Evolutionary conservation across 805 yeast genomes (phyloP).

Genomic region (Ogataea parapolymorpha): DNA sequence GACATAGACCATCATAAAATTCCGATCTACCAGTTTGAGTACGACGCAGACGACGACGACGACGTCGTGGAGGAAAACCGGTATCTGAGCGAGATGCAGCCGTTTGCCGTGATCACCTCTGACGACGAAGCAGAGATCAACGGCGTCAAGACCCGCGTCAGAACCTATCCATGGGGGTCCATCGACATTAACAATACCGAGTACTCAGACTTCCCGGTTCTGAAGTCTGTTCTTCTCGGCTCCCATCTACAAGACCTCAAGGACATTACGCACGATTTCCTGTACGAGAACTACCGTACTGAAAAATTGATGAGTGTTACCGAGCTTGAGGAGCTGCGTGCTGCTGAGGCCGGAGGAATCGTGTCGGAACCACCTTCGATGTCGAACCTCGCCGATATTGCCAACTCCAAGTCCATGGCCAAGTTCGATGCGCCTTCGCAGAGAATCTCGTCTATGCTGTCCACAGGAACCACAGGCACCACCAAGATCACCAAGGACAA

Average conservation of each 20-base stretch:
- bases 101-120: conserved; percentile 69
- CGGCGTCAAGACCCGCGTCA: conserved; percentile 52
- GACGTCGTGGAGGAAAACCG: conserved; percentile 70
- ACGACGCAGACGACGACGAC: conserved; percentile 65
- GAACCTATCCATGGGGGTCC: conserved; percentile 77
- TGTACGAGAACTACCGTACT: conserved; percentile 64
- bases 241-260: conserved; percentile 62
- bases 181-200: conserved; percentile 53
- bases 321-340: conserved; percentile 35
- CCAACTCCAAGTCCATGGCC: conserved; percentile 34
- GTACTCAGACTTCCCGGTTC: conserved; percentile 50
- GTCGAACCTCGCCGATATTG: conserved; percentile 58
- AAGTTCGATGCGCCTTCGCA: conserved; percentile 18
- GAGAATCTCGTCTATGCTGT: conserved; percentile 11
- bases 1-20: conserved; percentile 69
- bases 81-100: conserved; percentile 60
- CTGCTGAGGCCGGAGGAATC: conserved; percentile 15
- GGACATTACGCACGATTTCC: conserved; percentile 62
- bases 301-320: conserved; percentile 56
- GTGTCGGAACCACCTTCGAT: conserved; percentile 50
- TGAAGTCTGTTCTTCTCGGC: conserved; percentile 54
- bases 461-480: conserved; percentile 10
- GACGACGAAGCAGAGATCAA: conserved; percentile 52
- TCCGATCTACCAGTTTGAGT: conserved; percentile 70
- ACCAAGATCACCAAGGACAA: conserved; percentile 13